Evolutionary conservation across 2,329 filamentous ascomycete genomes (phyloP), one percentile per base, ranked within the genome.

Genomic region (Alternaria ethzedia): DNA sequence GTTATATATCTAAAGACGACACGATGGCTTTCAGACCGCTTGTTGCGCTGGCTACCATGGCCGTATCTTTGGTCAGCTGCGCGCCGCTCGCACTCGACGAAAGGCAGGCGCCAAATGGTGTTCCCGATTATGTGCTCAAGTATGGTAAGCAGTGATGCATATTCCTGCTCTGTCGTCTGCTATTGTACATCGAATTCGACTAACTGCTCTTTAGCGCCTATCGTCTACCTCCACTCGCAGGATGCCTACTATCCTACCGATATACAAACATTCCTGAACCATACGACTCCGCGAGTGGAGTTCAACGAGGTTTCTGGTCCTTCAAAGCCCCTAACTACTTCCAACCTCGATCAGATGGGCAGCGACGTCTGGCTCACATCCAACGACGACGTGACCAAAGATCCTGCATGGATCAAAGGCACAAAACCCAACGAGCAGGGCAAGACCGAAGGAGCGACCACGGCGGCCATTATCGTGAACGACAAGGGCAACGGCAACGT

Each of bases 401-500:
- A 78, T 54, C 83, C 83, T 2, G 32, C 55, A 21, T 85, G 82
- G 80, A 73, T 84, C 46, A 75, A 82, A 28, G 89, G 89, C 20
- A 83, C 86, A 1, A 80, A 78, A 7, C 88, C 89, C 0, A 82
- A 87, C 69, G 70, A 71, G 9, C 65, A 64, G 12, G 86, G 87
- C 7, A 82, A 84, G 59, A 89, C 85, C 0, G 75, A 82, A 2
- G 80, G 82, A 41, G 85, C 85, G 3, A 81, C 82, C 4, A 84
- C 83, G 5, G 83, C 82, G 41, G 82, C 82, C 0, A 83, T 91
- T 30, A 85, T 91, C 20, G 82, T 89, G 5, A 86, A 84, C 59
- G 83, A 89, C 67, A 87, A 88, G 63, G 85, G 84, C 0, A 78
- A 83, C 55, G 81, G 82, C 23, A 81, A 79, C 5, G 77, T 89